Evolutionary conservation across 495 filamentous ascomycete species (phyloP).

Genomic region (Neurospora tetrasperma): DNA sequence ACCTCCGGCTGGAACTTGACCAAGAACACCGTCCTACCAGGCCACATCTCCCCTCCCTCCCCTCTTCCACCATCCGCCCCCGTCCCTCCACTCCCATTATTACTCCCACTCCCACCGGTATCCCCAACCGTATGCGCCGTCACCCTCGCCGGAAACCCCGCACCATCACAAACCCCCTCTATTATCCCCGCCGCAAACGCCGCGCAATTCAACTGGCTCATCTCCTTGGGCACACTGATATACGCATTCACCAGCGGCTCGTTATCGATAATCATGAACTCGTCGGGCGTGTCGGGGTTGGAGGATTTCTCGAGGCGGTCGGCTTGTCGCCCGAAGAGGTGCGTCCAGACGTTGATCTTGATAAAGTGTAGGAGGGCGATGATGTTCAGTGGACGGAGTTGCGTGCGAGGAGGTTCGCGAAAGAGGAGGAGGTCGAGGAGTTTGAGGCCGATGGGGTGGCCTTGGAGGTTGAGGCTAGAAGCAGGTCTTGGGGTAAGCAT

Average conservation of each 20-base stretch:
- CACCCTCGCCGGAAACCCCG: constrained; percentile 77
- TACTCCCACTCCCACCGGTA: background rate
- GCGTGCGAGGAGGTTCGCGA: constrained; percentile 55
- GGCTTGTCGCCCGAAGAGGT: constrained; percentile 82
- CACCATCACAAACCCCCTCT: constrained; percentile 89
- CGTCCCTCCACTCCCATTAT: background rate
- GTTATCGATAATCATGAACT: constrained; percentile 98
- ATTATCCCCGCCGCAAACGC: constrained; percentile 92
- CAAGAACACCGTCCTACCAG: constrained; percentile 88
- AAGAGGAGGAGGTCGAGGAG: constrained; percentile 91
- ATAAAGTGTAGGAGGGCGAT: constrained; percentile 91
- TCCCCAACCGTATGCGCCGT: constrained; percentile 72
- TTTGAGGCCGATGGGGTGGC: constrained; percentile 87
- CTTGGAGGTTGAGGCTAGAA: constrained; percentile 78
- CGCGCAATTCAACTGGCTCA: constrained; percentile 92
- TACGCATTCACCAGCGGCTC: constrained; percentile 92
- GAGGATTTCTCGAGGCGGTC: constrained; percentile 84
- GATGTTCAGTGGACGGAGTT: constrained; percentile 75
- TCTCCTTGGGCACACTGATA: constrained; percentile 84
- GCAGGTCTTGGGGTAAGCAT: background rate
- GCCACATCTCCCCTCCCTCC: constrained; percentile 78
- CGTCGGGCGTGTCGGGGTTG: constrained; percentile 68
- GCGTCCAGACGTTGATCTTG: constrained; percentile 77
- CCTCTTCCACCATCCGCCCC: constrained; percentile 31
- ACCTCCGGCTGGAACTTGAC: constrained; percentile 82